Evolutionary conservation across 805 yeast genomes (phyloP).

Genomic region (Groenewaldozyma tartarivorans): DNA sequence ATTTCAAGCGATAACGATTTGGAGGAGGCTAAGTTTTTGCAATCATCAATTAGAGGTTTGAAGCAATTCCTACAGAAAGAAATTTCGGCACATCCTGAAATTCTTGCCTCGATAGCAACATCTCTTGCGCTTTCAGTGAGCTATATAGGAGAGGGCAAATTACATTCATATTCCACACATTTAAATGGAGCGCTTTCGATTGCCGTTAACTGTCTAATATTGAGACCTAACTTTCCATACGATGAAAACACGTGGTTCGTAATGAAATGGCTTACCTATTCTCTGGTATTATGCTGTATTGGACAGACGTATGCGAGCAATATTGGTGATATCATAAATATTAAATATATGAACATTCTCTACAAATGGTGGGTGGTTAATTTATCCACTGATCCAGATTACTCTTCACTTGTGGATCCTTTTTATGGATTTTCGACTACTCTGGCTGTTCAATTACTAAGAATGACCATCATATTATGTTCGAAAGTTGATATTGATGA

Average conservation of each 20-base stretch:
- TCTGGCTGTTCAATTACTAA: slow-evolving; percentile 6
- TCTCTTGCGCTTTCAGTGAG: slow-evolving; percentile 7
- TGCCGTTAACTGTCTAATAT: slow-evolving; percentile 1
- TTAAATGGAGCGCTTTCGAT: slow-evolving; percentile 9
- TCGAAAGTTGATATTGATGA: not conserved
- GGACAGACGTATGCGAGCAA: not conserved
- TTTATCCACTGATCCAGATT: slow-evolving; percentile 8
- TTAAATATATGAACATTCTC: too few relatives aligned
- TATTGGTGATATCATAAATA: slow-evolving; percentile 2
- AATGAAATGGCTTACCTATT: slow-evolving; percentile 12
- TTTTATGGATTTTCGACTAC: slow-evolving; percentile 11
- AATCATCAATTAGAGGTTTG: not conserved
- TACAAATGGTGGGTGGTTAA: slow-evolving; percentile 8
- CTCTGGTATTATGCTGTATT: slow-evolving; percentile 5
- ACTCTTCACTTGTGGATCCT: slow-evolving; percentile 7
- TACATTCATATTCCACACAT: slow-evolving; percentile 5
- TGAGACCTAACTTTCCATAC: slow-evolving; percentile 1
- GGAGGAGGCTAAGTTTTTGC: too few relatives aligned
- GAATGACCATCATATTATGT: slow-evolving; percentile 2
- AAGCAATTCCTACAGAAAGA: slow-evolving; percentile 1
- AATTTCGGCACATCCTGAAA: not conserved
- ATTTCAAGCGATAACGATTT: too few relatives aligned
- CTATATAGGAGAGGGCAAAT: slow-evolving; percentile 6
- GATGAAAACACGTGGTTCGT: slow-evolving; percentile 9
- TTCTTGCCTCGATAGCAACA: slow-evolving; percentile 10